phyloP scores from a whole-genome alignment of 768 basidiomycete genomes.

The Phaffia australis region DNA sequence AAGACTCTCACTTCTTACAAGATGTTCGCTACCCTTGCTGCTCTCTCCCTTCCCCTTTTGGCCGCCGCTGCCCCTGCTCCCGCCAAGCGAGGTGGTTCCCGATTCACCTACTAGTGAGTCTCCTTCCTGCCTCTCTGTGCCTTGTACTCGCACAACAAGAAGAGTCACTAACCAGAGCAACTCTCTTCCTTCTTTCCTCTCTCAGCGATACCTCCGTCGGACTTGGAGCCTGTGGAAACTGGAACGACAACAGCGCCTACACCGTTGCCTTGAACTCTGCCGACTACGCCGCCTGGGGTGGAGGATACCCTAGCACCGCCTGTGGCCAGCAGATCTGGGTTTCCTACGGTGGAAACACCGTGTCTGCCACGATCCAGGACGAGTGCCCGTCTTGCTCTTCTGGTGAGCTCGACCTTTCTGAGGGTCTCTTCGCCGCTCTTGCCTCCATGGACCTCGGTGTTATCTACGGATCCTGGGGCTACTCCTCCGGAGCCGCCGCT shows the following conservation, averaged over 20 bases:
- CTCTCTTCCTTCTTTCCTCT: background rate
- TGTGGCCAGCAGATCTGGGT: constrained; percentile 10
- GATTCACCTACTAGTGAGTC: constrained; percentile 2
- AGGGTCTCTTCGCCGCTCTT: background rate
- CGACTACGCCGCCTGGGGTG: background rate
- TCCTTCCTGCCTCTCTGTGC: background rate
- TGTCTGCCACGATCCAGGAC: background rate
- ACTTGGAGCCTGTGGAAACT: background rate
- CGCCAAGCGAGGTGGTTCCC: background rate
- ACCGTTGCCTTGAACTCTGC: constrained; percentile 11
- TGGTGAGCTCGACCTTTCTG: constrained; percentile 10
- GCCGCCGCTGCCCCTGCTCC: constrained; percentile 5
- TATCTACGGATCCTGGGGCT: background rate
- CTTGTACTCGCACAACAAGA: background rate
- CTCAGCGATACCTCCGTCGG: constrained; percentile 1
- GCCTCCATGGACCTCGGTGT: background rate
- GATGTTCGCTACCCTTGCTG: constrained; percentile 9
- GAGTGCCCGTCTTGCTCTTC: constrained; percentile 12
- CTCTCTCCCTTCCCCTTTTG: constrained; percentile 11
- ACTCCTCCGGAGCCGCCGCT: background rate
- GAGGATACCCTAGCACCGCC: constrained; percentile 1
- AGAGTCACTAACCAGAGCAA: background rate
- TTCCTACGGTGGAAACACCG: background rate
- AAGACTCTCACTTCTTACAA: background rate
- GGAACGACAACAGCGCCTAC: background rate